phyloP scores from a whole-genome alignment of 306 rosid genomes.

The Vigna trinervia region DNA sequence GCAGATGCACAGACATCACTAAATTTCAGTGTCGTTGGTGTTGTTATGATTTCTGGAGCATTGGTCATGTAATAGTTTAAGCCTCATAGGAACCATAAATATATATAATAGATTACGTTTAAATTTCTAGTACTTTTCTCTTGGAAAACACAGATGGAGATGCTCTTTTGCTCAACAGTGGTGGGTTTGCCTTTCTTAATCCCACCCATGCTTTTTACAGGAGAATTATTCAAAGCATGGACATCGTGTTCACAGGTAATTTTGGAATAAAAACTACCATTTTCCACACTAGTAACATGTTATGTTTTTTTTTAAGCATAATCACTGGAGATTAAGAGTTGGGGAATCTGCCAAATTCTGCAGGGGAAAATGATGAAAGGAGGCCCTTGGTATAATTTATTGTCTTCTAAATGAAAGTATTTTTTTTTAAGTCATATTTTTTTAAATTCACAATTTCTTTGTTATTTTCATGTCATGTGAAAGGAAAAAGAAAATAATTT shows the following conservation, averaged over 20 bases:
- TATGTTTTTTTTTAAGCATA: conserved; percentile 7
- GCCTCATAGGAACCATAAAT: too few species aligned
- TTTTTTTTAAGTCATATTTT: conserved; percentile 22
- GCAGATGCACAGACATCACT: conserved; percentile 97
- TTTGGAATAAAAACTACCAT: conserved; percentile 29
- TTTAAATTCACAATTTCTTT: conserved; percentile 25
- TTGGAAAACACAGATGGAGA: conserved; percentile 73
- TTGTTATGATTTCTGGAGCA: conserved; percentile 92
- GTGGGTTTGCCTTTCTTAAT: conserved; percentile 92
- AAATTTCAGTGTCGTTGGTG: conserved; percentile 90
- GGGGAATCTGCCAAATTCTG: too few species aligned
- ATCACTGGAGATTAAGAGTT: conserved; percentile 1
- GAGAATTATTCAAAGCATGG: conserved; percentile 96
- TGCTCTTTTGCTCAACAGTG: conserved; percentile 96
- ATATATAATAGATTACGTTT: too few species aligned
- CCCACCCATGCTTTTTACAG: conserved; percentile 95
- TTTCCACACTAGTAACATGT: neutral
- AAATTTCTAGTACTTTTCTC: neutral
- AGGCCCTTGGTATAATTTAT: conserved; percentile 63
- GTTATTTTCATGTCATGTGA: conserved; percentile 22
- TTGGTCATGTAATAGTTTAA: conserved; percentile 43
- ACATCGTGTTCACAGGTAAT: conserved; percentile 86
- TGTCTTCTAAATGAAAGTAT: neutral
- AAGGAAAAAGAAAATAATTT: conserved; percentile 36
- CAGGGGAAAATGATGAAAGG: conserved; percentile 59